Evolutionary conservation across 2,329 filamentous ascomycete genomes (phyloP).

Genomic region (Ascomycota sp.): DNA sequence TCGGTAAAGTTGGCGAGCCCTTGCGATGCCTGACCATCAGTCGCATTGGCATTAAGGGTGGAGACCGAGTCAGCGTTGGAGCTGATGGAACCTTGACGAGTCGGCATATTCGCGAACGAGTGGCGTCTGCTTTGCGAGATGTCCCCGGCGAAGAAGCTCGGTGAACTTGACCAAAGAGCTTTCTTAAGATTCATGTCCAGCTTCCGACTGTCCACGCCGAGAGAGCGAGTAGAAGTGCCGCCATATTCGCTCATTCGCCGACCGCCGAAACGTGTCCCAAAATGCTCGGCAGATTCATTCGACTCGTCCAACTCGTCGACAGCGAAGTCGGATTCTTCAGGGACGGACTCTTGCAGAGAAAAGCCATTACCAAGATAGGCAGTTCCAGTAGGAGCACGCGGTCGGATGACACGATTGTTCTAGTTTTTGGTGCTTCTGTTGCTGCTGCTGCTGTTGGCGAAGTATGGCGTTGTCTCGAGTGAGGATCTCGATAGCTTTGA

Average conservation of each 20-base stretch:
- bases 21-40: constrained; percentile 21
- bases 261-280: constrained; percentile 23
- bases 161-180: constrained; percentile 49
- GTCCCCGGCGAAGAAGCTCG: constrained; percentile 44
- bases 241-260: constrained; percentile 39
- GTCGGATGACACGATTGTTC: constrained; percentile 31
- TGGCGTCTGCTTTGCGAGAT: constrained; percentile 57
- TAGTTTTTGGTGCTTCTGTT: no score
- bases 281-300: constrained; percentile 26
- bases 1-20: constrained; percentile 23
- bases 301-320: constrained; percentile 50
- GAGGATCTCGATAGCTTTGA: constrained; percentile 42
- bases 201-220: constrained; percentile 38
- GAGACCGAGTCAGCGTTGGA: constrained; percentile 32
- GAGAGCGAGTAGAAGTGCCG: constrained; percentile 22
- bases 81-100: constrained; percentile 41
- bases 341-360: constrained; percentile 35
- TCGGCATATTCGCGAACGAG: constrained; percentile 54
- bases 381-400: constrained; percentile 35
- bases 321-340: constrained; percentile 50
- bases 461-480: constrained; percentile 42
- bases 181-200: constrained; percentile 37
- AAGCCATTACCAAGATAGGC: constrained; percentile 37
- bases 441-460: constrained; percentile 27
- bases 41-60: constrained; percentile 22